These are phyloP conservation scores for Aspergillus felis DNA, from an alignment of 2,329 filamentous ascomycete genomes.

Conservation along the genomic window DNA sequence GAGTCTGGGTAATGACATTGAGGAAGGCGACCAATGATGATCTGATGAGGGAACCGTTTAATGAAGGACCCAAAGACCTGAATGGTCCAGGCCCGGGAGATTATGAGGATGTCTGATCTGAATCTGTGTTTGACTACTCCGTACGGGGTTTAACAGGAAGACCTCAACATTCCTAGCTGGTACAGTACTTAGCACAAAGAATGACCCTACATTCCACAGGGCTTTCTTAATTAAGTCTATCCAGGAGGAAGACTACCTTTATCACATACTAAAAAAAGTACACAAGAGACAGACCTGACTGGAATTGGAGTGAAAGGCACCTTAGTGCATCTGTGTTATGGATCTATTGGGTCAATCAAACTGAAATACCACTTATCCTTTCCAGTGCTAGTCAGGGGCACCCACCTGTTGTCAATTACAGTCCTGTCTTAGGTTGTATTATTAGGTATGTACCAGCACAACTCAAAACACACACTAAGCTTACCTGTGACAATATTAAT, in stretches of 20 bases:
- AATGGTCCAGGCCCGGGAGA: neutral
- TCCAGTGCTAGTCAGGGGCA: slow-evolving; percentile 14
- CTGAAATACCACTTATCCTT: neutral
- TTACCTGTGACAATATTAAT: neutral
- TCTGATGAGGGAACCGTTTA: neutral
- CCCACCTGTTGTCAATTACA: neutral
- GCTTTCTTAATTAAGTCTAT: neutral
- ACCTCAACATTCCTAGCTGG: too few species aligned
- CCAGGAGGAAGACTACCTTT: neutral
- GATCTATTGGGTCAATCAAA: neutral
- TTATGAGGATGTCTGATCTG: neutral
- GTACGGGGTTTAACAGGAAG: too few species aligned
- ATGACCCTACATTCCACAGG: neutral
- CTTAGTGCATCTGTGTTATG: too few species aligned
- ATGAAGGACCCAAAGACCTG: neutral
- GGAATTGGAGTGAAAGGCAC: neutral
- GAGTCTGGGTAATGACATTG: too few species aligned
- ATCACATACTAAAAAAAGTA: neutral
- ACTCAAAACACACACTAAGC: neutral
- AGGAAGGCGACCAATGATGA: neutral
- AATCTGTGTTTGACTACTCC: too few species aligned
- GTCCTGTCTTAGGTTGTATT: neutral
- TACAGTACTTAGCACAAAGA: too few species aligned
- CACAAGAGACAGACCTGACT: neutral
- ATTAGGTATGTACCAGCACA: neutral